Evolutionary conservation across 75 land plant genomes (phyloP).

Genomic region (Gnetum montanum): DNA sequence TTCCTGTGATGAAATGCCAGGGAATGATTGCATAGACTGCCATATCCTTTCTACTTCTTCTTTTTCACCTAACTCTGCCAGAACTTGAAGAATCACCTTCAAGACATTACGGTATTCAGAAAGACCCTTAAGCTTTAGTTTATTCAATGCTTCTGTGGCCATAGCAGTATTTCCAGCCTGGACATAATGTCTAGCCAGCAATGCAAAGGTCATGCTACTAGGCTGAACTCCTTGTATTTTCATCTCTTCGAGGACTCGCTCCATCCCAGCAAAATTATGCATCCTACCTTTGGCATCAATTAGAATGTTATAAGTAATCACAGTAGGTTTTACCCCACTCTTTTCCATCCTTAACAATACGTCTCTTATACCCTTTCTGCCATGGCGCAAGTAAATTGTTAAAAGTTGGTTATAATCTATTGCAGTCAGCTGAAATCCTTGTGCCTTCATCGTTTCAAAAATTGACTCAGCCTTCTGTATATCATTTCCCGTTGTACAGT

Average conservation of each 20-base stretch:
- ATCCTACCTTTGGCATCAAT: slow-evolving; percentile 45
- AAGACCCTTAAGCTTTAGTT: slow-evolving; percentile 41
- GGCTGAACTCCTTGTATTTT: slow-evolving; percentile 45
- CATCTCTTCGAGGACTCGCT: slow-evolving; percentile 49
- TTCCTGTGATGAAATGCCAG: slow-evolving; percentile 17
- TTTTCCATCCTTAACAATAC: slow-evolving; percentile 57
- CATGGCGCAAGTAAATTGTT: slow-evolving; percentile 41
- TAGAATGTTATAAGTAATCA: slow-evolving; percentile 46
- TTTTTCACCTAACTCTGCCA: slow-evolving; percentile 41
- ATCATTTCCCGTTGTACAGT: slow-evolving; percentile 15
- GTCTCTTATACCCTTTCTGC: slow-evolving; percentile 42
- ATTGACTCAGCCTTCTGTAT: slow-evolving; percentile 40
- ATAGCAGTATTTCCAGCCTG: slow-evolving; percentile 31
- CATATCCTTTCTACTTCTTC: slow-evolving; percentile 54
- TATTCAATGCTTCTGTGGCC: slow-evolving; percentile 40
- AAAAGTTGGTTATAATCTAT: slow-evolving; percentile 59
- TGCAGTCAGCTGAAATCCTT: slow-evolving; percentile 27
- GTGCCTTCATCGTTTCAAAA: slow-evolving; percentile 41
- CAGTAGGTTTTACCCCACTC: slow-evolving; percentile 40
- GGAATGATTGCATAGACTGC: slow-evolving; percentile 19
- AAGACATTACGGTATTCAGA: slow-evolving; percentile 18
- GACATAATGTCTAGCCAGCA: slow-evolving; percentile 48
- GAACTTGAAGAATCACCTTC: slow-evolving; percentile 26
- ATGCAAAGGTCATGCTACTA: slow-evolving; percentile 12
- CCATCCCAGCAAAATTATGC: slow-evolving; percentile 59